Base-by-base conservation (phyloP, 768 basidiomycete species). In the Rhizopogon vulgaris region DNA sequence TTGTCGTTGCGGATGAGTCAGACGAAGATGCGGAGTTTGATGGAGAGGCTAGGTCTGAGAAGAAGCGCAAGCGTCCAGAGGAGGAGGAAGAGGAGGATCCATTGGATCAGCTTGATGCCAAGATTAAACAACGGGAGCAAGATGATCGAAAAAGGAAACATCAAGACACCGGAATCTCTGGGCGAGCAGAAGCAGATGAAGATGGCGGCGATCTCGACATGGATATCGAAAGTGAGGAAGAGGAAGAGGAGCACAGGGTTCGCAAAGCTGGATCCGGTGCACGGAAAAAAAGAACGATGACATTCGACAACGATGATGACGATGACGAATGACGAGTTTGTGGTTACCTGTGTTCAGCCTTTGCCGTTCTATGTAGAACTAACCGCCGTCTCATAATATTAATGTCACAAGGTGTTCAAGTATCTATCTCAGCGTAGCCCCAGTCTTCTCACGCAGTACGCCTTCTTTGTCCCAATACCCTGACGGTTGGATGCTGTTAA, bases 1-100 rank as follows among this genome's bases (percentile, higher is more conserved):
- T 93, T 60, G 73, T 93, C 27, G 90, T 91, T 10, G 83, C 85
- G 12, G 89, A 90, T 58, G 75, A 78, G 18, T 83, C 82, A 15
- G 88, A 90, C 38, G 85, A 87, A 25, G 87, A 86, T 3, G 65
- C 60, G 15, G 67, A 60, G 9, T 59, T 60, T 41, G 74, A 62
- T 10, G 77, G 72, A 18, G 70, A 68, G 36, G 69, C 72, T 51
- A 49, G 56, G 6, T 39, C 50, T 0, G 72, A 66, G 51, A 70
- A 66, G 53, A 76, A 69, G 52, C 68, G 70, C 52, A 71, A 67
- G 46, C 72, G 69, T 43, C 67, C 68, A 18, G 71, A 71, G 37
- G 74, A 71, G 41, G 72, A 64, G n/a, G 78, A 80, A 41, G 78
- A 80, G 43, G 83, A 86, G 30, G 84, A 83, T 53, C 74, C 77